Conservation (phyloP, 2,329 filamentous ascomycete genomes). For the Aspergillus candidus region DNA sequence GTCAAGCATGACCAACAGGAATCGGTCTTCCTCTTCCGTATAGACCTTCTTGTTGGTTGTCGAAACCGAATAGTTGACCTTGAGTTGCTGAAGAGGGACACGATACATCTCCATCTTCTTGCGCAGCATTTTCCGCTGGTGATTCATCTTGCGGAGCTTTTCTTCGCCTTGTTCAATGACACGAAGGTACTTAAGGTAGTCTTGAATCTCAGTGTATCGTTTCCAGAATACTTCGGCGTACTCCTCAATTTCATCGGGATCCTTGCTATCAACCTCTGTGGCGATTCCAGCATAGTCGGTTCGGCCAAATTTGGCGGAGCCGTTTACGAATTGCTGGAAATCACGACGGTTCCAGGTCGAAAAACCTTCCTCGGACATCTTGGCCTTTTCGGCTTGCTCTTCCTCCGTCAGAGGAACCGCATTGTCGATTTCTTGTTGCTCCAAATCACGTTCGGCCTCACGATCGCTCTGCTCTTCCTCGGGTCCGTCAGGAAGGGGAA, state of each 20-base stretch:
- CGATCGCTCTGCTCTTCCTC: slow-evolving; percentile 82
- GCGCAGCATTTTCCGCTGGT: slow-evolving; percentile 85
- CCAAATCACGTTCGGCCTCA: slow-evolving; percentile 77
- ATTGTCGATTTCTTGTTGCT: slow-evolving; percentile 90
- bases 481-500: slow-evolving; percentile 78
- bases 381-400: slow-evolving; percentile 80
- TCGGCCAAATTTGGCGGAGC: slow-evolving; percentile 85
- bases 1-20: slow-evolving; percentile 88
- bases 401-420: slow-evolving; percentile 82
- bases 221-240: slow-evolving; percentile 98
- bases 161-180: slow-evolving; percentile 92
- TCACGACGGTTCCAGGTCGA: slow-evolving; percentile 93
- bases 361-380: slow-evolving; percentile 77
- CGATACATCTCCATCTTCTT: slow-evolving; percentile 96
- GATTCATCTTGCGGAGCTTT: slow-evolving; percentile 77
- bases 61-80: slow-evolving; percentile 97
- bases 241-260: slow-evolving; percentile 72
- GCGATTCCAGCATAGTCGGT: slow-evolving; percentile 79
- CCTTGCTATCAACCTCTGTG: slow-evolving; percentile 86
- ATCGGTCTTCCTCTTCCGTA: slow-evolving; percentile 95
- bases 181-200: slow-evolving; percentile 81
- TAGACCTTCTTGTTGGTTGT: slow-evolving; percentile 99
- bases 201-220: slow-evolving; percentile 81
- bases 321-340: slow-evolving; percentile 97
- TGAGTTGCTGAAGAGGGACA: slow-evolving; percentile 94